These are phyloP conservation scores for Microbotryomycetes sp. DNA, from an alignment of 1,284 basidiomycete genomes.

Conservation along the genomic window DNA sequence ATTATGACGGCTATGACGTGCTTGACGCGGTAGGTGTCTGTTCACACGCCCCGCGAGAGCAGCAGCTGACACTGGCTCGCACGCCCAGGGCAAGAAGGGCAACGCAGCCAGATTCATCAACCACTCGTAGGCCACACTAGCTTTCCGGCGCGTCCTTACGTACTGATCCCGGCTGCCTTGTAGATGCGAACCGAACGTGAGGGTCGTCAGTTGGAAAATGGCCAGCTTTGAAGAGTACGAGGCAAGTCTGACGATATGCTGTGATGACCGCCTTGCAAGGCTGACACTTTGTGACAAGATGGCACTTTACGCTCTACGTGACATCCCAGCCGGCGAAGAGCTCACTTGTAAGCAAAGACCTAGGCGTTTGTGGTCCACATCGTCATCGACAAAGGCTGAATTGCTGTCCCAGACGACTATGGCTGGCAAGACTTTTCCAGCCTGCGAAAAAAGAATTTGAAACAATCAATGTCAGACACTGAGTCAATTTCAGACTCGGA, in stretches of 20 bases:
- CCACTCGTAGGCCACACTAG: constrained; percentile 27
- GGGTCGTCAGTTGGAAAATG: constrained; percentile 30
- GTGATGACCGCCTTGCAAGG: neutral
- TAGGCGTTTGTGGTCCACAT: neutral
- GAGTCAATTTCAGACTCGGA: neutral
- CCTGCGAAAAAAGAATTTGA: neutral
- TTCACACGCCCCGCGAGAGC: neutral
- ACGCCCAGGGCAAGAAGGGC: constrained; percentile 42
- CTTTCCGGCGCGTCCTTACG: constrained; percentile 31
- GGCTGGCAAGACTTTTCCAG: constrained; percentile 32
- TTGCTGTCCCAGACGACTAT: constrained; percentile 39
- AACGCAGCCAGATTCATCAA: constrained; percentile 48
- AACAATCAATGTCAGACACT: neutral
- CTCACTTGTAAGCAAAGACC: constrained; percentile 31
- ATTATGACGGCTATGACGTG: constrained; percentile 46
- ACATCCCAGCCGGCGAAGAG: constrained; percentile 45
- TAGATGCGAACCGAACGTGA: constrained; percentile 26
- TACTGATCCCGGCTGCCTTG: constrained; percentile 27
- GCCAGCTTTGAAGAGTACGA: constrained; percentile 45
- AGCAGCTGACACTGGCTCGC: neutral
- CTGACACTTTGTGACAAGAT: constrained; percentile 10
- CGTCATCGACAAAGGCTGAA: neutral
- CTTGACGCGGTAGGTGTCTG: constrained; percentile 43
- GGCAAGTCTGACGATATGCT: constrained; percentile 35
- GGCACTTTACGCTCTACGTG: constrained; percentile 41